Percentiles rank a stretch among this genome's conserved stretches.
Conservation (phyloP, 1,284 basidiomycete genomes). For the Cystobasidiaceae sp. region DNA sequence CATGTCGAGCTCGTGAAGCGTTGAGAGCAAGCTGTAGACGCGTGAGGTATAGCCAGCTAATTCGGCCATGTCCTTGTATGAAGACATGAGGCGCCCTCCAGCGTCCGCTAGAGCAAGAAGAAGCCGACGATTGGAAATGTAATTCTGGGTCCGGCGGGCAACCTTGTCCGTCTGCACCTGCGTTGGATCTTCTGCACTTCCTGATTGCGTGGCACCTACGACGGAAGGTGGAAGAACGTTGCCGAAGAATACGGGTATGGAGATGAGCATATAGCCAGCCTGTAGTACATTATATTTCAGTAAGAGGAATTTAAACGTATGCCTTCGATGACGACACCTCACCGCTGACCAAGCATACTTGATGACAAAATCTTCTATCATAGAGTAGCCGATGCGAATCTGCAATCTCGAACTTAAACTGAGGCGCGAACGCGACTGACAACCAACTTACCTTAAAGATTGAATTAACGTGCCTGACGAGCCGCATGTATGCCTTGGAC, state of each 20-base stretch:
- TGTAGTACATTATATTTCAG: no score
- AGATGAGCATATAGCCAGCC: slow-evolving; percentile 79
- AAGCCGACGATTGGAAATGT: slow-evolving; percentile 90
- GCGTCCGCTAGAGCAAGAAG: slow-evolving; percentile 90
- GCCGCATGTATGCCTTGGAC: slow-evolving; percentile 66
- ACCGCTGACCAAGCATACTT: slow-evolving; percentile 85
- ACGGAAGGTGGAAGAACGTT: slow-evolving; percentile 16
- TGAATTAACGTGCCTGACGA: slow-evolving; percentile 83
- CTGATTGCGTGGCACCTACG: not conserved
- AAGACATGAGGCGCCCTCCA: slow-evolving; percentile 60
- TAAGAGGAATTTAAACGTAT: not conserved
- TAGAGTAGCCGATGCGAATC: slow-evolving; percentile 71
- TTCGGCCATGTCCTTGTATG: slow-evolving; percentile 71
- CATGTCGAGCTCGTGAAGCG: slow-evolving; percentile 64
- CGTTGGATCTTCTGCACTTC: not conserved
- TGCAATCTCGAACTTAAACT: slow-evolving; percentile 39
- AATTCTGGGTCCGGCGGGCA: slow-evolving; percentile 65
- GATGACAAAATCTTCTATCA: slow-evolving; percentile 89
- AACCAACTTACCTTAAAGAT: slow-evolving; percentile 73
- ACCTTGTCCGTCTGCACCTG: slow-evolving; percentile 43
- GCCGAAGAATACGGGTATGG: slow-evolving; percentile 71
- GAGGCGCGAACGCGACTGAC: not conserved
- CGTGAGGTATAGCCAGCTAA: slow-evolving; percentile 86
- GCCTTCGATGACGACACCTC: not conserved
- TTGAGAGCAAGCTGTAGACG: slow-evolving; percentile 79